Evolutionary conservation across 371 early-diverging fungal species (phyloP), one percentile per base, ranked within the genome.

Genomic region (Rhizopus arrhizus): DNA sequence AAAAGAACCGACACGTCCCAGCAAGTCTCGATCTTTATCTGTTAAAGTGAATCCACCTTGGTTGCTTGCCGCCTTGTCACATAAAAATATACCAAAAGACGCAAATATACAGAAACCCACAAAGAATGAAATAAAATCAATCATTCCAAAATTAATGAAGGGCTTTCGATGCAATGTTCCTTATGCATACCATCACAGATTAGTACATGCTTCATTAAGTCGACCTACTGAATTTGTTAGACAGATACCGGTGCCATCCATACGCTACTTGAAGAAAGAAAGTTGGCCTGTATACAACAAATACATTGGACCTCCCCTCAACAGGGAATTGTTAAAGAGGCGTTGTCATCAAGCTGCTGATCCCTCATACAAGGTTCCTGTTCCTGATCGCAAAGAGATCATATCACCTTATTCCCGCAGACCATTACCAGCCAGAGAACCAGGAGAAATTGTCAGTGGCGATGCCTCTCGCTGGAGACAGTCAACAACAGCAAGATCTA

Each of bases 231-330:
- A 48, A 29, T 48, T 48, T 28, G 48, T 48, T 28, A 16, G 48
- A 7, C 48, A 48, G 12, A 48, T 48, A 1, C 29, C 48, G 4
- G 15, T n/a, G 2, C 48, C 48, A 28, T 48, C 48, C 4, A 48
- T 48, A 5, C 22, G 8, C 5, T 48, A 48, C 7, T 29, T 48
- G 29, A 48, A 48, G 31, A 48, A 48, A 29, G 48, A 48, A 15
- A 48, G 48, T 12, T 48, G 48, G 48, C 48, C 48, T 5, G 48
- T 48, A 4, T 48, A 10, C 28, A 48, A 48, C 48, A 48, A 48
- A 12, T 48, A 48, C 48, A 48, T 48, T 48, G 48, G 48, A 29
- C n/a, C 31, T 6, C 48, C 48, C 9, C 22, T 48, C 7, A 29
- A 48, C 29, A 5, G 48, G 28, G 29, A 22, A 5, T 9, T 10